Conservation (phyloP, 805 yeast genomes). For the Maudiozyma barnettii region DNA sequence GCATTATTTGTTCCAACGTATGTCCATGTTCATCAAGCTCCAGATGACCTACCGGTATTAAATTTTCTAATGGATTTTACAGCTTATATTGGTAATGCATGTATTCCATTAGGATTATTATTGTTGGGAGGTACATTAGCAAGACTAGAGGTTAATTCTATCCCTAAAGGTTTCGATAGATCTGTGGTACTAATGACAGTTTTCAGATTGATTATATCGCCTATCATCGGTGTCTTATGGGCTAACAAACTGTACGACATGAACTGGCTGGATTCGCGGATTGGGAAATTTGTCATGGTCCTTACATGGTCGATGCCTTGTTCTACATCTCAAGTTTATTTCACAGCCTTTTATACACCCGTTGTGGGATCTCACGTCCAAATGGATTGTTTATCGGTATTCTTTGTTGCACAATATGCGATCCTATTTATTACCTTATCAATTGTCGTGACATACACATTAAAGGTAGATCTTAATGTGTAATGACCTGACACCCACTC, state of each 20-base stretch:
- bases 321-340: conserved; percentile 79
- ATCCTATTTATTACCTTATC: conserved; percentile 60
- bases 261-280: conserved; percentile 51
- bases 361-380: conserved; percentile 43
- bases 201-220: conserved; percentile 56
- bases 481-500: conserved; percentile 2
- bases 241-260: conserved; percentile 49
- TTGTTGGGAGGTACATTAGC: conserved; percentile 84
- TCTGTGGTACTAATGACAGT: conserved; percentile 49
- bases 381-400: conserved; percentile 72
- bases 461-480: conserved; percentile 24
- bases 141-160: conserved; percentile 46
- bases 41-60: conserved; percentile 75
- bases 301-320: conserved; percentile 75
- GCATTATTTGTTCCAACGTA: conserved; percentile 52
- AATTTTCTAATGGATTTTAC: conserved; percentile 79
- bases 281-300: conserved; percentile 64
- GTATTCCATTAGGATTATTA: conserved; percentile 79
- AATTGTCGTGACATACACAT: conserved; percentile 53
- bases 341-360: conserved; percentile 82
- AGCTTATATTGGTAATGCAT: conserved; percentile 72
- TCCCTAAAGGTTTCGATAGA: conserved; percentile 56
- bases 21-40: conserved; percentile 57
- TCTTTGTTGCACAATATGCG: conserved; percentile 57
- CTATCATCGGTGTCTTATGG: conserved; percentile 68